Evolutionary conservation across 2,329 filamentous ascomycete species (phyloP), one percentile per base, ranked within the genome.

Genomic region (Arthrinium puccinioides): DNA sequence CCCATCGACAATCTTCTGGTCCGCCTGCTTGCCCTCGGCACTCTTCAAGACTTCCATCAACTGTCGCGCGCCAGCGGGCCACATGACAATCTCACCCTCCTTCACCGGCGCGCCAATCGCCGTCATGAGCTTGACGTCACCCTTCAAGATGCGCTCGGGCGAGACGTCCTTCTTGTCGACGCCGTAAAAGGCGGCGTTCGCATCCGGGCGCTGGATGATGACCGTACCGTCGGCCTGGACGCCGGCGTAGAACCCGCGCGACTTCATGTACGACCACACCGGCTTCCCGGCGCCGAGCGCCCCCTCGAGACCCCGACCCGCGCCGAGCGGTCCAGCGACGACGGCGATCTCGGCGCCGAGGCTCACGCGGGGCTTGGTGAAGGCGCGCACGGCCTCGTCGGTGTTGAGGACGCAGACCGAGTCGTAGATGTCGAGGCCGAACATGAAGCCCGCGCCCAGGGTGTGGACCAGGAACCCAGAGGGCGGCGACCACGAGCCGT

Each of bases 381-480:
- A 94, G 0, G 84, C 83, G 13, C 83, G 76, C 28, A 94, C 66
- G 0, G 87, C 87, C 47, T 84, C 74, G 28, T 75, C 70, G 4
- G 76, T 84, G 62, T 94, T 94, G 59, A 94, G 88, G 24, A 94
- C 83, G 18, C 88, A 78, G 3, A 94, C 85, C 49, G 85, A 92
- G 57, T 94, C 87, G 63, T 92, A 94, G 20, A 94, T 87, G 57
- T 94, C 87, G 10, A 90, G 74, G 10, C 87, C 87, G 1, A 85
- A 76, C 42, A 90, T 71, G 54, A 94, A 87, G 0, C 87, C 87
- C 1, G 87, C 74, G 4, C 84, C 86, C 2, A 86, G 74, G 0
- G 85, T 87, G 53, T 90, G 84, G 19, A 92, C 72, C 60, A 89
- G 74, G 53, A 94, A 89, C 21, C 84, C 87, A 0, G 82, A 87